phyloP scores from a whole-genome alignment of 352 stramenopile genomes.

The Globisporangium iwayamae region DNA sequence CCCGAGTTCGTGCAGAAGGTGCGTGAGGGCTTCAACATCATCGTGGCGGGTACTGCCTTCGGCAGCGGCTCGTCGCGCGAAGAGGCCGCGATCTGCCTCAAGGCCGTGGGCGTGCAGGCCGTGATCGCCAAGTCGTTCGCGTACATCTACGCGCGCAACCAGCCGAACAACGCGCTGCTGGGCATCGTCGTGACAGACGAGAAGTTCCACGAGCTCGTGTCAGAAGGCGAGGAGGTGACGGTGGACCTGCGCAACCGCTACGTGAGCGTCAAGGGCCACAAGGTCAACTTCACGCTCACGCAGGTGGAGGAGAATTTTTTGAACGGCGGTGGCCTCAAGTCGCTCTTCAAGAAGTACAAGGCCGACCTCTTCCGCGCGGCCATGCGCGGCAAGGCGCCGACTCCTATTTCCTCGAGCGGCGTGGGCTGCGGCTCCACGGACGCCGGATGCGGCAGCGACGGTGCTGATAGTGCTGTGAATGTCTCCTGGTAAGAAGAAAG shows the following conservation, averaged over 20 bases:
- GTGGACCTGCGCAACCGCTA: slow-evolving; percentile 69
- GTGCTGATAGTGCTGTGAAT: neutral
- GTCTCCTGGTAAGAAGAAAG: slow-evolving; percentile 21
- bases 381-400: slow-evolving; percentile 67
- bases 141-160: slow-evolving; percentile 85
- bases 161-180: slow-evolving; percentile 80
- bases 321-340: slow-evolving; percentile 69
- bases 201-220: slow-evolving; percentile 70
- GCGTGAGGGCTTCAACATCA: slow-evolving; percentile 73
- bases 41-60: slow-evolving; percentile 71
- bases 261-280: slow-evolving; percentile 55
- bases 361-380: slow-evolving; percentile 79
- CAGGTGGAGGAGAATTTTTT: slow-evolving; percentile 80
- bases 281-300: slow-evolving; percentile 68
- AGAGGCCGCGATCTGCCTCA: slow-evolving; percentile 77
- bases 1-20: slow-evolving; percentile 77
- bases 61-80: slow-evolving; percentile 76
- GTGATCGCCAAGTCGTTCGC: slow-evolving; percentile 86
- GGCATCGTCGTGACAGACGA: slow-evolving; percentile 81
- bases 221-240: slow-evolving; percentile 60
- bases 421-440: slow-evolving; percentile 44
- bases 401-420: slow-evolving; percentile 46
- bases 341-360: slow-evolving; percentile 82
- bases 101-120: slow-evolving; percentile 72
- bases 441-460: slow-evolving; percentile 13